A percentile compares a stretch with the other conserved stretches of the same genome.
Evolutionary conservation across 2,329 filamentous ascomycete species (phyloP).

Genomic region (Herpotrichia juniperi): DNA sequence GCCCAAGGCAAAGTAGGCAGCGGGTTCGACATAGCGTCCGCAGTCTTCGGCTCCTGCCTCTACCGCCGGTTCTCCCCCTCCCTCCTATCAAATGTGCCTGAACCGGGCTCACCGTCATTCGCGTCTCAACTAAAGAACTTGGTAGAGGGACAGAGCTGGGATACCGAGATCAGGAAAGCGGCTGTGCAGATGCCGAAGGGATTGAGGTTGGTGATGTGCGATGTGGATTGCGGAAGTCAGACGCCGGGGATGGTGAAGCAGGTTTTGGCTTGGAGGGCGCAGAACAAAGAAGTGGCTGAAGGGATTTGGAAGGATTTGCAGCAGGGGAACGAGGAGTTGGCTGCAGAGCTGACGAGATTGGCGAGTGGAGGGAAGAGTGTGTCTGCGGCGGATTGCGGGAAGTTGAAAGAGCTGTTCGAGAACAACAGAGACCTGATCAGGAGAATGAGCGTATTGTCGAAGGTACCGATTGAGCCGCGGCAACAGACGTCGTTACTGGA

Average conservation of each 20-base stretch:
- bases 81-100: constrained; percentile 70
- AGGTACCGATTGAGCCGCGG: constrained; percentile 85
- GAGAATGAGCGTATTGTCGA: constrained; percentile 74
- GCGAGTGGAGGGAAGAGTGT: constrained; percentile 51
- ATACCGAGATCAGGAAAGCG: constrained; percentile 75
- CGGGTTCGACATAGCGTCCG: constrained; percentile 92
- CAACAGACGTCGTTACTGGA: constrained; percentile 87
- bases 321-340: constrained; percentile 73
- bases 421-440: constrained; percentile 68
- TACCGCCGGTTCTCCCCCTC: constrained; percentile 92
- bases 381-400: constrained; percentile 47
- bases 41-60: constrained; percentile 87
- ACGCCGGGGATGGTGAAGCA: constrained; percentile 96
- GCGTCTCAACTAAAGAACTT: constrained; percentile 66
- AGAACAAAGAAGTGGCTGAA: constrained; percentile 68
- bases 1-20: constrained; percentile 96
- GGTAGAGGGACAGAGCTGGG: constrained; percentile 73
- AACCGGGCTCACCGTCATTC: constrained; percentile 71
- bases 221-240: constrained; percentile 92
- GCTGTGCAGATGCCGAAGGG: constrained; percentile 74
- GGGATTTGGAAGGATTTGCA: constrained; percentile 79
- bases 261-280: constrained; percentile 80
- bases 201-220: constrained; percentile 86
- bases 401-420: constrained; percentile 59
- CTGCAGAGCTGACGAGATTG: constrained; percentile 64